Evolutionary conservation across 2,329 filamentous ascomycete species (phyloP), one percentile per base, ranked within the genome.

Genomic region (Aspergillus neoniger): DNA sequence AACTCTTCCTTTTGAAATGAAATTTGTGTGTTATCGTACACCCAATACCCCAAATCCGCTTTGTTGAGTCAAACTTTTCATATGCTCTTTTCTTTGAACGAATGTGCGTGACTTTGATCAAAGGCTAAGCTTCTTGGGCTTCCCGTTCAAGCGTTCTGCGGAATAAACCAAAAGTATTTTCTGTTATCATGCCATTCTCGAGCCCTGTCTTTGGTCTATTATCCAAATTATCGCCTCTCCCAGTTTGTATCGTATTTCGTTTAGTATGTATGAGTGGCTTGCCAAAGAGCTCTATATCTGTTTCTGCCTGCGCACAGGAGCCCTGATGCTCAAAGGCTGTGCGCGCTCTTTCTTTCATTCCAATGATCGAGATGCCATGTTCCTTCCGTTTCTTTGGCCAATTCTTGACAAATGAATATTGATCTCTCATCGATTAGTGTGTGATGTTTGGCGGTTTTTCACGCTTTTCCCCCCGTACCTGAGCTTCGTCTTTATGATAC

Each of bases 1-100:
- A 73, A 68, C 72, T 72, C 69, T 74, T 69, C 69, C 69, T 72
- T 76, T 69, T 72, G 70, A 73, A 78, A 76, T 76, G 74, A 75
- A 77, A 75, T 76, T 74, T 74, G 71, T 74, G 72, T 74, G 69
- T 74, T 73, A 65, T 65, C 67, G 70, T 75, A 70, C 76, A 74
- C 72, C 69, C 72, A 77, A 77, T 78, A 78, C 76, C 76, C 76
- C 74, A 73, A 75, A 71, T 75, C 70, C 71, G 72, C 69, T 66
- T 69, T 70, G 68, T 72, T 73, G 69, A 67, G 65, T 71, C 70
- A 67, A 36, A 72, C 61, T 71, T 67, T 59, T 70, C 62, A 57
- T 67, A 65, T 70, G 61, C 63, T 69, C 58, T 63, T 63, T 63
- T 66, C 65, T 64, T 68, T 62, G 68, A 68, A 70, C 66, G 69